Evolutionary conservation across 345 rosid genomes (phyloP).

Genomic region (Populus ilicifolia): DNA sequence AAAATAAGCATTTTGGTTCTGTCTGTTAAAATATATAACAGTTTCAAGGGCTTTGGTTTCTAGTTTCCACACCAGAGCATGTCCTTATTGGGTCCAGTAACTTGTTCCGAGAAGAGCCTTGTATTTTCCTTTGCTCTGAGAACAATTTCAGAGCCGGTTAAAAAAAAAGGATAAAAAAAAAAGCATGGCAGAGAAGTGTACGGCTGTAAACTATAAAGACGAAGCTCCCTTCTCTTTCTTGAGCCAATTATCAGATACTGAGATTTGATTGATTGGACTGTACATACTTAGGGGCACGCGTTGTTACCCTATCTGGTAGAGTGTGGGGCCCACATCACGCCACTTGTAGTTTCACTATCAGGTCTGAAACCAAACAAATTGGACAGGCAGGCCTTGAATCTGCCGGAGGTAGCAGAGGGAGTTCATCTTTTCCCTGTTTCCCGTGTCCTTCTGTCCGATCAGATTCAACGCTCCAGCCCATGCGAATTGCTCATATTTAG

Average conservation of each 20-base stretch:
- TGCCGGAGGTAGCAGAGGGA: not conserved
- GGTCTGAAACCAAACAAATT: not conserved
- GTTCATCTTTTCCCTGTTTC: not conserved
- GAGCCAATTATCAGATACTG: conserved; percentile 16
- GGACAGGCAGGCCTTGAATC: not conserved
- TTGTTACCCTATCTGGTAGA: conserved; percentile 8
- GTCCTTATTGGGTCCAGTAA: too few species aligned
- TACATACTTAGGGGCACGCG: conserved; percentile 9
- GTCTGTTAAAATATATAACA: too few species aligned
- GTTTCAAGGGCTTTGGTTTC: too few species aligned
- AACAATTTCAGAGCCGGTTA: too few species aligned
- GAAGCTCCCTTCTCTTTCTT: too few species aligned
- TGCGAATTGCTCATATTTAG: not conserved
- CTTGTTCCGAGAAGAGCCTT: too few species aligned
- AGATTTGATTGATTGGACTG: conserved; percentile 55
- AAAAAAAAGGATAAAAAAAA: too few species aligned
- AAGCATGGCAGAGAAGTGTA: too few species aligned
- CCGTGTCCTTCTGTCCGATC: not conserved
- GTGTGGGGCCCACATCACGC: conserved; percentile 5
- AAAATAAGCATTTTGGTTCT: too few species aligned
- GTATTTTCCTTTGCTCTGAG: too few species aligned
- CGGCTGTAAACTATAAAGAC: too few species aligned
- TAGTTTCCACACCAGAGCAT: too few species aligned
- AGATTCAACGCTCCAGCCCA: not conserved
- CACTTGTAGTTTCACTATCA: conserved; percentile 17